Evolutionary conservation across 169 alveolate species (phyloP).

Genomic region (Babesia sp.): DNA sequence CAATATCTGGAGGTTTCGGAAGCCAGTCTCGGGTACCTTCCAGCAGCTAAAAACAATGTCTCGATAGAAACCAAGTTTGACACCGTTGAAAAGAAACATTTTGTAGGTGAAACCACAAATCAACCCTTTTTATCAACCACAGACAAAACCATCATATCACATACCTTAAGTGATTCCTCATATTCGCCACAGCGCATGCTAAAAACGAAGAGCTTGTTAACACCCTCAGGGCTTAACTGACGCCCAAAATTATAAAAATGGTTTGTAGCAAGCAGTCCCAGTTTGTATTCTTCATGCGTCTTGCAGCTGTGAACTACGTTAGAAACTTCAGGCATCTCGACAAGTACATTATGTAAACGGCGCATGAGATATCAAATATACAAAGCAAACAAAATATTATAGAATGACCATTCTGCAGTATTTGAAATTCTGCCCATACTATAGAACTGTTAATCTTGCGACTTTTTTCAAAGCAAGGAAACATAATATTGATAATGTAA

Average conservation of each 20-base stretch:
- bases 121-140: too few relatives aligned
- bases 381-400: too few relatives aligned
- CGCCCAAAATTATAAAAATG: conserved; percentile 69
- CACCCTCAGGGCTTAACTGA: conserved; percentile 60
- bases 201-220: conserved; percentile 46
- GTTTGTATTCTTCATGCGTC: conserved; percentile 50
- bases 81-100: too few relatives aligned
- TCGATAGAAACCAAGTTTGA: not conserved
- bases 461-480: too few relatives aligned
- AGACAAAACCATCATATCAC: not conserved
- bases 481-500: too few relatives aligned
- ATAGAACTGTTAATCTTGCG: too few relatives aligned
- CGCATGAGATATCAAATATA: too few relatives aligned
- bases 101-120: too few relatives aligned
- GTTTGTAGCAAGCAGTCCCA: conserved; percentile 48
- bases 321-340: too few relatives aligned
- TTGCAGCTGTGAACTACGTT: conserved; percentile 52
- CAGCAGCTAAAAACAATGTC: conserved; percentile 30
- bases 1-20: conserved; percentile 45
- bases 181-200: conserved; percentile 48
- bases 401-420: too few relatives aligned
- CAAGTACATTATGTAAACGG: too few relatives aligned
- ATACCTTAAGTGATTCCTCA: conserved; percentile 54
- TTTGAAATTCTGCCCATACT: too few relatives aligned
- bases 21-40: conserved; percentile 59